Evolutionary conservation across 306 rosid genomes (phyloP), one percentile per base, ranked within the genome.

Genomic region (Nissolia schottii): DNA sequence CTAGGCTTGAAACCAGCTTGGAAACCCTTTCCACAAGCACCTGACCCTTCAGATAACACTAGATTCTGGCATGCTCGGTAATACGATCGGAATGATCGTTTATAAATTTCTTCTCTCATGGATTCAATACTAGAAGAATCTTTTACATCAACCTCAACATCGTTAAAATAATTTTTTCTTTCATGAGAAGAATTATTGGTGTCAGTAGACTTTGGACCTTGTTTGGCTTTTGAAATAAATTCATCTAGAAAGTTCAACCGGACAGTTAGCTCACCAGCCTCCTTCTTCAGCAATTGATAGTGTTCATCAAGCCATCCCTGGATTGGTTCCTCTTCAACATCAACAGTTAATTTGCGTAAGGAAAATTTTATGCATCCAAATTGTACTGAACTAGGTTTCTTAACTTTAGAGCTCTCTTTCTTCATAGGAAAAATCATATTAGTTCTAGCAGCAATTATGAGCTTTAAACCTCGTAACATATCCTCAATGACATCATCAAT

Each of bases 271-370:
- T 95, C 99, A 67, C 88, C 76, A 15, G 92, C 99, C 80, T 95
- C 99, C 84, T 91, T 91, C 89, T 76, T 95, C 88, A 95, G 82
- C 75, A 95, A 85, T 65, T 67, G 90, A 77, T 86, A 84, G 84
- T 95, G 99, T 79, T 95, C 99, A 85, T 95, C 99, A 85, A 95
- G 89, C 99, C 99, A 95, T 60, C 96, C 99, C 85, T 95, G 99
- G 71, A 95, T 46, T 34, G 97, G 99, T 67, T 95, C 97, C 81
- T 95, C 99, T 85, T 95, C 99, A 48, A 95, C 91, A 72, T 91
- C 96, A 69, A 86, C 91, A 82, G 96, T 88, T 45, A 95, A 79
- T 84, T 84, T 91, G 72, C 96, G 90, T 85, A 88, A 82, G 82
- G 77, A 82, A 75, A 95, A 91, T 88, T 84, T 95, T 67, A 95